These are phyloP conservation scores for Leccinum subtestaceum DNA, from an alignment of 768 basidiomycete species.

Conservation along the genomic window DNA sequence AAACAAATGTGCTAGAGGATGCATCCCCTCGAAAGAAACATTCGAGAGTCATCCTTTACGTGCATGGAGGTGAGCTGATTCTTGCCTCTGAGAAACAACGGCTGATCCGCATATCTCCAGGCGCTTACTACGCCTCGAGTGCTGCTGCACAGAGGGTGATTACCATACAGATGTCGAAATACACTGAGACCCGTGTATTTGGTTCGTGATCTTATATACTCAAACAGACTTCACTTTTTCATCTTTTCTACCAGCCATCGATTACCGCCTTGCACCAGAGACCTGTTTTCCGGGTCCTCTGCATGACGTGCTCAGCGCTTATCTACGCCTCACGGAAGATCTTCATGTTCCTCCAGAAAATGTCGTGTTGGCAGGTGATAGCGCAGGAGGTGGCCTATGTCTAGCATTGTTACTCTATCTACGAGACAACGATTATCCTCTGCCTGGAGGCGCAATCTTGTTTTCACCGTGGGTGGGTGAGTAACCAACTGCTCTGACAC, in stretches of 20 bases:
- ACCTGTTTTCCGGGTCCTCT: slow-evolving; percentile 89
- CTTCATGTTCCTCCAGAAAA: slow-evolving; percentile 90
- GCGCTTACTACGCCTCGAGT: slow-evolving; percentile 91
- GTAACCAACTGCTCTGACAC: slow-evolving; percentile 34
- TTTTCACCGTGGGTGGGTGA: slow-evolving; percentile 96
- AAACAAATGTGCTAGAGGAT: slow-evolving; percentile 15
- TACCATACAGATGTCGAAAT: slow-evolving; percentile 88
- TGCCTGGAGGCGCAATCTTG: slow-evolving; percentile 83
- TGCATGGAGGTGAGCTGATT: slow-evolving; percentile 76
- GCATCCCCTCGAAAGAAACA: slow-evolving; percentile 39
- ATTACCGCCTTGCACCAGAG: slow-evolving; percentile 95
- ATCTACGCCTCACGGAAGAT: slow-evolving; percentile 83
- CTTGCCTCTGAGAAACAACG: neutral
- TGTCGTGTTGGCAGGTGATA: slow-evolving; percentile 86
- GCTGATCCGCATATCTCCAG: slow-evolving; percentile 36
- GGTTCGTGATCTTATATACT: slow-evolving; percentile 40
- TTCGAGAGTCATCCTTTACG: slow-evolving; percentile 85
- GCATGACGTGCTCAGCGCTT: slow-evolving; percentile 82
- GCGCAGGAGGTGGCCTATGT: slow-evolving; percentile 87
- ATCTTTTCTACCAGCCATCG: slow-evolving; percentile 55
- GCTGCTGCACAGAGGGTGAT: slow-evolving; percentile 88
- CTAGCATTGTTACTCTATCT: slow-evolving; percentile 91
- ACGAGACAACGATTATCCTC: slow-evolving; percentile 81
- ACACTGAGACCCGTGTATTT: slow-evolving; percentile 86
- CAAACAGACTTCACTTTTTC: neutral